Conservation (phyloP, 768 basidiomycete genomes). For the Amanita exitialis region DNA sequence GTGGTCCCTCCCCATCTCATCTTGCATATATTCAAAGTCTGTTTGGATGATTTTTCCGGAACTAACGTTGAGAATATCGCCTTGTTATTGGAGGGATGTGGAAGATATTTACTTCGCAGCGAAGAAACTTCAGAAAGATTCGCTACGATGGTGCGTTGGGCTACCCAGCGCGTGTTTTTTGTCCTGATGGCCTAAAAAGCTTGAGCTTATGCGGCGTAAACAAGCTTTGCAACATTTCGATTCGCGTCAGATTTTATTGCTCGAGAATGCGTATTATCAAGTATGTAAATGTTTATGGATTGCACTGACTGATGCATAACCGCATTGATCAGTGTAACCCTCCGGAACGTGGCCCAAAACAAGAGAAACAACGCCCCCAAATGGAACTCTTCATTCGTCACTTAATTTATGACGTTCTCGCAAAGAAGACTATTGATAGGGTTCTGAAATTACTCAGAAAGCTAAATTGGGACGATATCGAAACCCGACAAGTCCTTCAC, state of each 20-base stretch:
- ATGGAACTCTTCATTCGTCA: constrained; percentile 95
- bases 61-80: constrained; percentile 92
- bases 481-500: constrained; percentile 55
- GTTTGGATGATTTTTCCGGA: constrained; percentile 89
- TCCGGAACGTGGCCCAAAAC: constrained; percentile 80
- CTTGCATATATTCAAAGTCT: constrained; percentile 94
- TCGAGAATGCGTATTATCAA: constrained; percentile 99
- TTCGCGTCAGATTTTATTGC: constrained; percentile 74
- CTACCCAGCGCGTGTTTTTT: not conserved
- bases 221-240: constrained; percentile 91
- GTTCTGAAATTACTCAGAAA: constrained; percentile 89
- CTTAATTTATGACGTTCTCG: constrained; percentile 87
- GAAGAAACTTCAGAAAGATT: constrained; percentile 87
- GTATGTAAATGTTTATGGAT: constrained; percentile 24
- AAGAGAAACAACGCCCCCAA: constrained; percentile 76
- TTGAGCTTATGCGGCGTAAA: constrained; percentile 93
- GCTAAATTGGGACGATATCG: constrained; percentile 85
- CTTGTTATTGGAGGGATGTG: constrained; percentile 86
- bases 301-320: not conserved
- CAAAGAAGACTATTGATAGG: constrained; percentile 92
- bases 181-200: constrained; percentile 27
- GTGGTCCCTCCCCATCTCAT: constrained; percentile 89
- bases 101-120: constrained; percentile 79
- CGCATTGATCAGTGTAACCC: constrained; percentile 75
- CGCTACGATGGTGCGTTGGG: constrained; percentile 62